These are phyloP conservation scores for Endocarpon pusillum DNA, from an alignment of 495 filamentous ascomycete species.

Conservation along the genomic window DNA sequence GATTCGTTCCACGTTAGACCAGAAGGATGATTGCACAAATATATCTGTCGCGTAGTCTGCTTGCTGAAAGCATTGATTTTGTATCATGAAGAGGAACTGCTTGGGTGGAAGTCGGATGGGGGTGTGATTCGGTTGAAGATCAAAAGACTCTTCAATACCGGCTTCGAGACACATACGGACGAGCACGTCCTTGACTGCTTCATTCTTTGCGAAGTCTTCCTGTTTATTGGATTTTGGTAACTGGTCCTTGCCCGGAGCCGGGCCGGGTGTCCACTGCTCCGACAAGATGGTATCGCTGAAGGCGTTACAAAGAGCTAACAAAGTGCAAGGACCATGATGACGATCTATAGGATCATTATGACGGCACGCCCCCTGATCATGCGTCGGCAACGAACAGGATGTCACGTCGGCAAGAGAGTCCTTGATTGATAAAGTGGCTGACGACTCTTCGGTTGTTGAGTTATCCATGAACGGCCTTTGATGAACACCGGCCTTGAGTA, in stretches of 20 bases:
- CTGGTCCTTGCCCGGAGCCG: too few relatives aligned
- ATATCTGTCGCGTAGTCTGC: slow-evolving; percentile 1
- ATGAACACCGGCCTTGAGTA: not conserved
- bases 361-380: not conserved
- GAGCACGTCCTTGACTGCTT: not conserved
- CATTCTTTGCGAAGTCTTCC: too few relatives aligned
- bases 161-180: not conserved
- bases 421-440: not conserved
- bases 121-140: not conserved
- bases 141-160: slow-evolving; percentile 1
- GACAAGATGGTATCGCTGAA: not conserved
- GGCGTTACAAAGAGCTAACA: slow-evolving; percentile 1
- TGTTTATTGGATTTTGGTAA: too few relatives aligned
- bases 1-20: not conserved
- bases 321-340: not conserved
- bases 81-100: not conserved
- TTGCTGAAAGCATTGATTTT: not conserved
- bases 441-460: not conserved
- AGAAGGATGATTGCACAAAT: not conserved
- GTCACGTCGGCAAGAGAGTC: not conserved
- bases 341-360: not conserved
- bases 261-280: too few relatives aligned
- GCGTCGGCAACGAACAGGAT: not conserved
- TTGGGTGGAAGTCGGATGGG: slow-evolving; percentile 1
- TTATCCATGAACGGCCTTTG: too few relatives aligned